These are phyloP conservation scores for Eucalyptus pauciflora DNA, from an alignment of 345 rosid genomes.

Conservation along the genomic window DNA sequence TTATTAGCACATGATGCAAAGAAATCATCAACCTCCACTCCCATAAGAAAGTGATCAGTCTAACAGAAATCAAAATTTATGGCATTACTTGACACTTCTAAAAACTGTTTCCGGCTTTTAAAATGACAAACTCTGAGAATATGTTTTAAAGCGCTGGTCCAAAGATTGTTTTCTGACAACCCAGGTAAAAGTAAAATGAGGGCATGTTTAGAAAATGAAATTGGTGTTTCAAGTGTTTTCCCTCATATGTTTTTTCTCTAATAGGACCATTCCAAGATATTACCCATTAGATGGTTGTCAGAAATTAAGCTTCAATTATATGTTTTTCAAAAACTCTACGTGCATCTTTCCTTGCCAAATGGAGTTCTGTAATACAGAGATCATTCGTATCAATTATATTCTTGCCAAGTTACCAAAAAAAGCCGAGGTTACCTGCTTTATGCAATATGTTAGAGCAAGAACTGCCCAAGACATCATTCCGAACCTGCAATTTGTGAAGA, in stretches of 20 bases:
- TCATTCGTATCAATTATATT: background rate
- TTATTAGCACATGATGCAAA: background rate
- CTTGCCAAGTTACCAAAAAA: background rate
- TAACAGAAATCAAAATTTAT: background rate
- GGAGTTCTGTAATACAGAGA: background rate
- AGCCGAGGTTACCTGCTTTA: slow-evolving; percentile 64
- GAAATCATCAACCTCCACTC: background rate
- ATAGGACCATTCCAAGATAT: background rate
- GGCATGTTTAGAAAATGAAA: background rate
- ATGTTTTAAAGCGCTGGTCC: background rate
- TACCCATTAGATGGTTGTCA: background rate
- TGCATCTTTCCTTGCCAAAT: background rate
- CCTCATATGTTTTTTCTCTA: background rate
- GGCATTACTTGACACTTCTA: background rate
- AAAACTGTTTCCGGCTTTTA: background rate
- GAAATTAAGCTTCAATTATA: background rate
- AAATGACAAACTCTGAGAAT: background rate
- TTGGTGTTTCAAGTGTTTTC: background rate
- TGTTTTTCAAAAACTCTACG: background rate
- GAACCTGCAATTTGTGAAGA: slow-evolving; percentile 95
- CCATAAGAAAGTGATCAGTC: background rate
- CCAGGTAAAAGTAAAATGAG: background rate
- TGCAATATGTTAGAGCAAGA: slow-evolving; percentile 96
- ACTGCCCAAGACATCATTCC: slow-evolving; percentile 99
- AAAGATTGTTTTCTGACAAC: background rate